Evolutionary conservation across 306 rosid genomes (phyloP), one percentile per base, ranked within the genome.

Genomic region (Ammopiptanthus mongolicus): DNA sequence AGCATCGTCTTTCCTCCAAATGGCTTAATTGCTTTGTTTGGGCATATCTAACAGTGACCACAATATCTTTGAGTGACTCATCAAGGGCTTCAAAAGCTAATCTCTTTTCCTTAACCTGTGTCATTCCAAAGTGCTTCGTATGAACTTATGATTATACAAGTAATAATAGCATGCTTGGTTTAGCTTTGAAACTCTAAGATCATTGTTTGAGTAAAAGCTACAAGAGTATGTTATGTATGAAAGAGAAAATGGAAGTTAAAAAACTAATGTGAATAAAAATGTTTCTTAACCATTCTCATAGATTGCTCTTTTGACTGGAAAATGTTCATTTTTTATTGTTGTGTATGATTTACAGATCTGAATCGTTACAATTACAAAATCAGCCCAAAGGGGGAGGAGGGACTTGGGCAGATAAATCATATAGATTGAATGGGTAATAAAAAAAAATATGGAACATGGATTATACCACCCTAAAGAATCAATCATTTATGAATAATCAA

Each of bases 371-470:
- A 55, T 51, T 69, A 80, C 87, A 86, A 75, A 75, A 82, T 70
- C 80, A 86, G 64, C 80, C 86, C 82, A 69, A 56, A 41, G 60
- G 19, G 18, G 39, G 60, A 15, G 22, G 37, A 25, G 8, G 52
- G 61, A 75, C 65, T 81, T 77, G 73, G 56, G 87, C 59, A 17
- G 59, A 84, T 86, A 79, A 90, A 88, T 78, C 77, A 80, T 68
- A 79, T 78, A 52, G 81, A 82, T 76, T 80, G 81, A 93, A 91
- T 81, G 78, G 74, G 69, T 25, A 68, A 47, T 58, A 10, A 69
- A 76, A 69, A 76, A 78, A 68, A 77, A 57, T 73, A 78, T 63
- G 81, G 71, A 74, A 75, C 79, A 47, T 70, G 48, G 77, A 65
- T 62, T 73, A 83, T 80, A 81, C 67, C 55, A 72, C 80, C 81